Percentiles rank a stretch among this genome's conserved stretches.
Conservation (phyloP, 176 grass and related monocot genomes). For the Oryza nivara region DNA sequence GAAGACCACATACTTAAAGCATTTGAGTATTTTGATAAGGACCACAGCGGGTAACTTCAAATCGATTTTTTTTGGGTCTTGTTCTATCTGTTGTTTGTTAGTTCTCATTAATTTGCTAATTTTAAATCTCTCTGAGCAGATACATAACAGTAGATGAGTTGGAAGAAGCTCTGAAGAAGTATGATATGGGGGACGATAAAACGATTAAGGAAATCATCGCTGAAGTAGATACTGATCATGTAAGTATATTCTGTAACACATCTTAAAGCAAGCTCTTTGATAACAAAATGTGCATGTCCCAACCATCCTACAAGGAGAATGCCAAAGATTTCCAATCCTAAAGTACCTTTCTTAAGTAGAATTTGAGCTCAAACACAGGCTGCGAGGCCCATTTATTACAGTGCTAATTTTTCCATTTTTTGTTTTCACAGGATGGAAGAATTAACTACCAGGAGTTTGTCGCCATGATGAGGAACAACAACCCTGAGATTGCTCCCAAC, state of each 20-base stretch:
- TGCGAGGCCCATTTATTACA: not conserved
- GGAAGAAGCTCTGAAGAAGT: constrained; percentile 94
- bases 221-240: constrained; percentile 94
- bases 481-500: constrained; percentile 62
- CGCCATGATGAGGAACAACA: constrained; percentile 93
- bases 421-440: constrained; percentile 81
- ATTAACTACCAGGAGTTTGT: constrained; percentile 98
- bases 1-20: constrained; percentile 97
- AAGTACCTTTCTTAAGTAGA: constrained; percentile 27
- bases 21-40: constrained; percentile 98
- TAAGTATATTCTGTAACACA: constrained; percentile 38
- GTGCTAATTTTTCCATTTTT: constrained; percentile 32
- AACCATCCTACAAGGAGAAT: not conserved
- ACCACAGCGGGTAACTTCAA: constrained; percentile 85
- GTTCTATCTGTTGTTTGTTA: constrained; percentile 18
- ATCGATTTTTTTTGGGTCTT: constrained; percentile 11
- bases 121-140: constrained; percentile 55
- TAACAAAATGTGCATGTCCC: not conserved
- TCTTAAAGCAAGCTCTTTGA: not conserved
- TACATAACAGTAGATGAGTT: constrained; percentile 97
- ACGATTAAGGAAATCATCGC: constrained; percentile 98
- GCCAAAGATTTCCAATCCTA: not conserved
- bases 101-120: constrained; percentile 39
- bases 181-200: constrained; percentile 97
- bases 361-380: not conserved